Conservation (phyloP, 192 early-diverging fungal genomes). For the Coemansia sp. region DNA sequence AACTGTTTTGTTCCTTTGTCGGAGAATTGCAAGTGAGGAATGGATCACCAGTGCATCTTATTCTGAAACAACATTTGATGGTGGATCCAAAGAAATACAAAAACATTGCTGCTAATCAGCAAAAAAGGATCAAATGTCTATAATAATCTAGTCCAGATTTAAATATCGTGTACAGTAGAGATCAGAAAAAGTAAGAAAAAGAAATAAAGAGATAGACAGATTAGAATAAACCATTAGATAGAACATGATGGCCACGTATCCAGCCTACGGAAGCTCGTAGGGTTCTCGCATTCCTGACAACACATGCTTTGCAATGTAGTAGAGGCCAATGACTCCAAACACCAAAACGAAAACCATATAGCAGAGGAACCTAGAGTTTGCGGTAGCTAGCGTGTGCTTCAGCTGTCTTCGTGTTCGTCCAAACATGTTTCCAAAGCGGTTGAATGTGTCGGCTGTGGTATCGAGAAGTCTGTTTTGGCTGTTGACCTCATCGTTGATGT, state of each 20-base stretch:
- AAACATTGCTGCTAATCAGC: background rate
- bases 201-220: background rate
- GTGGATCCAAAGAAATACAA: too few relatives aligned
- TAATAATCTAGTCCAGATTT: background rate
- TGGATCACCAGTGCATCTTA: too few relatives aligned
- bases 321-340: conserved; percentile 37
- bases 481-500: conserved; percentile 45
- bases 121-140: background rate
- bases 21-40: too few relatives aligned
- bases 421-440: conserved; percentile 52
- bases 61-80: too few relatives aligned
- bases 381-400: conserved; percentile 45
- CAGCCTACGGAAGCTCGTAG: conserved; percentile 16
- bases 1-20: background rate
- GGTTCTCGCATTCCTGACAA: conserved; percentile 19
- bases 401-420: conserved; percentile 42
- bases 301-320: conserved; percentile 39
- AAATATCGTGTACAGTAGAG: conserved; percentile 4
- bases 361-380: conserved; percentile 41
- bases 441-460: conserved; percentile 36
- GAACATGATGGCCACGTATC: background rate
- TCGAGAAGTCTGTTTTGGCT: conserved; percentile 49
- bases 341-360: conserved; percentile 40
- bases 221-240: background rate
- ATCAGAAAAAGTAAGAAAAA: background rate